These are phyloP conservation scores for Fusarium miscanthi DNA, from an alignment of 2,329 filamentous ascomycete genomes.

Conservation along the genomic window DNA sequence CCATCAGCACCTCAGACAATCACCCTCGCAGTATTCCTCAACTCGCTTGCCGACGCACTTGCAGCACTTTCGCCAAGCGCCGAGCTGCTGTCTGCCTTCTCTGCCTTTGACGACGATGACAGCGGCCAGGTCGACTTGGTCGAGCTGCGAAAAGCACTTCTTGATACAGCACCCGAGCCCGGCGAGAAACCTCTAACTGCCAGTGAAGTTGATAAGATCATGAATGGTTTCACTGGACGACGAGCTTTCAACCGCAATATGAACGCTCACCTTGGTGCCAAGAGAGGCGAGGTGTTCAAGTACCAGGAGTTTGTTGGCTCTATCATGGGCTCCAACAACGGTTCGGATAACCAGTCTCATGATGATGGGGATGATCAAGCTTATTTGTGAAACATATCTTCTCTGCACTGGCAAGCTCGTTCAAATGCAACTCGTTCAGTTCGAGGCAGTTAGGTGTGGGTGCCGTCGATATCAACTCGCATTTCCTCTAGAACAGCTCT, in stretches of 20 bases:
- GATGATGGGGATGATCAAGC: slow-evolving; percentile 44
- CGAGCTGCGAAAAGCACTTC: slow-evolving; percentile 83
- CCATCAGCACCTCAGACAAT: slow-evolving; percentile 77
- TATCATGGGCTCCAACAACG: slow-evolving; percentile 66
- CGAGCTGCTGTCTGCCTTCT: slow-evolving; percentile 89
- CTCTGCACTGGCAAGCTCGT: background rate
- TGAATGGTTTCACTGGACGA: slow-evolving; percentile 85
- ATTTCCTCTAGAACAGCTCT: background rate
- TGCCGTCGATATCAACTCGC: background rate
- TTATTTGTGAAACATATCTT: background rate
- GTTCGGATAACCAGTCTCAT: slow-evolving; percentile 49
- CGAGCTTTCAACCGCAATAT: slow-evolving; percentile 80
- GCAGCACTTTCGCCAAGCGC: slow-evolving; percentile 78
- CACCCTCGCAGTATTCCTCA: slow-evolving; percentile 86
- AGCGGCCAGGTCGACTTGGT: slow-evolving; percentile 89
- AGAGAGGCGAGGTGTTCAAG: slow-evolving; percentile 87
- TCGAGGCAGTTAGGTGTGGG: background rate
- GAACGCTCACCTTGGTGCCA: slow-evolving; percentile 62
- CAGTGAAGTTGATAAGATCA: slow-evolving; percentile 85
- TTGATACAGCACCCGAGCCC: slow-evolving; percentile 83
- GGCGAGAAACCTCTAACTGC: slow-evolving; percentile 74
- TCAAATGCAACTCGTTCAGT: background rate
- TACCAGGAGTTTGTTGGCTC: slow-evolving; percentile 92
- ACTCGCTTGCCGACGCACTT: slow-evolving; percentile 80
- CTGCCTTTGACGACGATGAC: slow-evolving; percentile 95